Conservation (phyloP, 2,329 filamentous ascomycete species). For the Fusarium sublunatum region DNA sequence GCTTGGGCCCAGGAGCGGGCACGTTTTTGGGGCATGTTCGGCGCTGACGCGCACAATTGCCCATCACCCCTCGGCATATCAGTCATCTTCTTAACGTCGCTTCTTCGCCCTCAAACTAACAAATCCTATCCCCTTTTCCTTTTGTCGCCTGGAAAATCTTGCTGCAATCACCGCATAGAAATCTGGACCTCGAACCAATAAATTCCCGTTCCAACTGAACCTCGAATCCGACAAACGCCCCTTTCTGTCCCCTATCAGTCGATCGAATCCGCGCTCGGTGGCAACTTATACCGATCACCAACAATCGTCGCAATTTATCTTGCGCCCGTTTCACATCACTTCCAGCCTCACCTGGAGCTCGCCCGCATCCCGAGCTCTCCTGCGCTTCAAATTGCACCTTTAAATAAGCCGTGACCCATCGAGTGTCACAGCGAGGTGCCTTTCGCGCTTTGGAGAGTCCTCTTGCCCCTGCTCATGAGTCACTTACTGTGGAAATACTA, state of each 20-base stretch:
- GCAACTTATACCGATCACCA: slow-evolving; percentile 39
- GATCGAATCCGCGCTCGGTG: slow-evolving; percentile 34
- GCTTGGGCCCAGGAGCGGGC: slow-evolving; percentile 24
- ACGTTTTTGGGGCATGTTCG: slow-evolving; percentile 29
- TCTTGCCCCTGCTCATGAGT: slow-evolving; percentile 76
- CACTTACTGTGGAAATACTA: slow-evolving; percentile 96
- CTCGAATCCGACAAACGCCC: slow-evolving; percentile 13
- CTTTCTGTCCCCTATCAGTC: slow-evolving; percentile 17
- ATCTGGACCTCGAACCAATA: background rate
- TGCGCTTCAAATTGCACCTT: slow-evolving; percentile 69
- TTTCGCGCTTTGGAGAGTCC: slow-evolving; percentile 60
- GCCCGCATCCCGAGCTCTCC: slow-evolving; percentile 38
- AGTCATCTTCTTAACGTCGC: slow-evolving; percentile 24
- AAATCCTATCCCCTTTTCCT: slow-evolving; percentile 18
- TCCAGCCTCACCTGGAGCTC: slow-evolving; percentile 9
- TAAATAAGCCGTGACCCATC: slow-evolving; percentile 89
- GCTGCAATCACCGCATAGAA: background rate
- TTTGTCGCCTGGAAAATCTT: slow-evolving; percentile 1
- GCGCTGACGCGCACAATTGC: slow-evolving; percentile 46
- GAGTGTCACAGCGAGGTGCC: slow-evolving; percentile 92
- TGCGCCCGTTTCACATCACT: slow-evolving; percentile 13
- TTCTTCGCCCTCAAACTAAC: slow-evolving; percentile 15
- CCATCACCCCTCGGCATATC: slow-evolving; percentile 35
- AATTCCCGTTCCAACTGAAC: slow-evolving; percentile 1
- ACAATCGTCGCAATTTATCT: slow-evolving; percentile 26